These are phyloP conservation scores for Neurospora sp. DNA, from an alignment of 495 filamentous ascomycete species.

Conservation along the genomic window DNA sequence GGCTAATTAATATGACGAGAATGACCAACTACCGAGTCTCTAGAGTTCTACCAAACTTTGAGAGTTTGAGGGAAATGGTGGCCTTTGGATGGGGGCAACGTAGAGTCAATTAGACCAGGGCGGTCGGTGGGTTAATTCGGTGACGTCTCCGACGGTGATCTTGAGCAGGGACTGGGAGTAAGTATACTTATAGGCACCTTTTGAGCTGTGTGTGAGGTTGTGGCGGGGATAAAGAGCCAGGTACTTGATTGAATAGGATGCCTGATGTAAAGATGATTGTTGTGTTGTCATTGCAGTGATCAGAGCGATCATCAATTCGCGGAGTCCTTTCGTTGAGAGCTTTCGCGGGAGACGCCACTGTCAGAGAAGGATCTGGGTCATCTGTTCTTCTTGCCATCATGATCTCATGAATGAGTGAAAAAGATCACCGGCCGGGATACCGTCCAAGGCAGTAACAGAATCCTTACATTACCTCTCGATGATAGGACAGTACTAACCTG, in stretches of 20 bases:
- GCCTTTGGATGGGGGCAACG: neutral
- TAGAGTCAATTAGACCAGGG: neutral
- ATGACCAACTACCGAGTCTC: neutral
- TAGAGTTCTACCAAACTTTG: neutral
- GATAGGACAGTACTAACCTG: neutral
- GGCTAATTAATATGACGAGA: neutral
- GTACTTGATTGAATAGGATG: neutral
- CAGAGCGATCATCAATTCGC: neutral
- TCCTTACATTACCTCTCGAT: neutral
- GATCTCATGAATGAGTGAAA: neutral
- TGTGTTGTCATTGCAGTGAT: neutral
- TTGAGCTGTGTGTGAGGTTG: neutral
- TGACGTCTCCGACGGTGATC: neutral
- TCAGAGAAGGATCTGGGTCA: neutral
- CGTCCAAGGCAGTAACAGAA: neutral
- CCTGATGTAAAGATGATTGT: neutral
- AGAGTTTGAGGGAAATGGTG: neutral
- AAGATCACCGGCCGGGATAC: neutral
- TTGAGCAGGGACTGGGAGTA: neutral
- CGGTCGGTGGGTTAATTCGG: neutral
- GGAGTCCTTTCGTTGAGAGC: neutral
- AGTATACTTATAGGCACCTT: too few relatives aligned
- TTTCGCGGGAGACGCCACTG: neutral
- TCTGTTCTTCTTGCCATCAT: neutral
- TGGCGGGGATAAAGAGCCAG: neutral